Evolutionary conservation across 495 filamentous ascomycete species (phyloP).

Genomic region (Podospora tetraspora): DNA sequence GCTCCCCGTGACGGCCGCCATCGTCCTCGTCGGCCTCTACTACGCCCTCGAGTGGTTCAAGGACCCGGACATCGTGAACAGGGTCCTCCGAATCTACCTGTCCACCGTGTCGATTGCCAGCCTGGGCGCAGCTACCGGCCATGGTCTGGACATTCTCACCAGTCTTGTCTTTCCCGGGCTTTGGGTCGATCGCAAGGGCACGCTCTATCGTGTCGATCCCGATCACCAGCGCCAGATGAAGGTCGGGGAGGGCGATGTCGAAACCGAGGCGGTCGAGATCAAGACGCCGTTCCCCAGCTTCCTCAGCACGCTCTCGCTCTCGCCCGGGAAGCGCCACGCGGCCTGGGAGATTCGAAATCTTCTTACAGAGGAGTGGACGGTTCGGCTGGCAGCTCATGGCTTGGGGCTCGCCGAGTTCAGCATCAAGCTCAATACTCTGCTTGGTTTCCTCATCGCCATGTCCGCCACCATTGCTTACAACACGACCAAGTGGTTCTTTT

Average conservation of each 20-base stretch:
- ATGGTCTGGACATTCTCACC: slow-evolving; percentile 56
- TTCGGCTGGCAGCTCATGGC: slow-evolving; percentile 38
- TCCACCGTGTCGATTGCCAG: slow-evolving; percentile 72
- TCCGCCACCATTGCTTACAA: slow-evolving; percentile 62
- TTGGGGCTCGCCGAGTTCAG: slow-evolving; percentile 30
- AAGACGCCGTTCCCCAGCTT: slow-evolving; percentile 42
- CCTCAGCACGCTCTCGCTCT: slow-evolving; percentile 29
- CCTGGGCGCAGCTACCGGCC: slow-evolving; percentile 62
- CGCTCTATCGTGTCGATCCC: slow-evolving; percentile 43
- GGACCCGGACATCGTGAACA: slow-evolving; percentile 75
- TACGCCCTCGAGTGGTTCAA: slow-evolving; percentile 85
- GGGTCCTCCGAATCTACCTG: slow-evolving; percentile 80
- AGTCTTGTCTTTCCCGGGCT: slow-evolving; percentile 68
- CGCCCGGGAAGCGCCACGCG: slow-evolving; percentile 16
- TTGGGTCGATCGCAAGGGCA: slow-evolving; percentile 45
- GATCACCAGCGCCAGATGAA: slow-evolving; percentile 23
- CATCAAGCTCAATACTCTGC: slow-evolving; percentile 39
- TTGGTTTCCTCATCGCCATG: slow-evolving; percentile 57
- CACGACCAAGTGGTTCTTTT: slow-evolving; percentile 59
- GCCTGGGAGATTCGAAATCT: slow-evolving; percentile 45
- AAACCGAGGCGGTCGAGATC: slow-evolving; percentile 23
- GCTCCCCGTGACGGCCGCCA: slow-evolving; percentile 76
- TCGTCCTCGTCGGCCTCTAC: slow-evolving; percentile 71
- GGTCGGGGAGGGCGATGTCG: slow-evolving; percentile 14
- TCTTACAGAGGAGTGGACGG: slow-evolving; percentile 44